phyloP scores from a whole-genome alignment of 176 grass and related monocot genomes.

The Pontederia paniculata region DNA sequence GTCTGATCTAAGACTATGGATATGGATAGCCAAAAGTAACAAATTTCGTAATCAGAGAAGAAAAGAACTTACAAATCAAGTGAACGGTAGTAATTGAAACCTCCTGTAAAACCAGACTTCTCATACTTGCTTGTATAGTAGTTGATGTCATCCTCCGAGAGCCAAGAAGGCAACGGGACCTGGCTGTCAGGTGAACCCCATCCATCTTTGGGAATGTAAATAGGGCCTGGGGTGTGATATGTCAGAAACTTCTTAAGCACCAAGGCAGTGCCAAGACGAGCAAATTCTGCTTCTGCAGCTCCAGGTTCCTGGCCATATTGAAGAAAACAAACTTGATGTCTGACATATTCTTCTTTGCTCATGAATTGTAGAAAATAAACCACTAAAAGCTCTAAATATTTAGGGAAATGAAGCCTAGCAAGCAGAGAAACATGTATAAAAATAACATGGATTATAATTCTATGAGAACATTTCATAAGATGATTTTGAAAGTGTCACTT shows the following conservation, averaged over 20 bases:
- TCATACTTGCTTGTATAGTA: constrained; percentile 19
- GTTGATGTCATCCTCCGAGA: constrained; percentile 18
- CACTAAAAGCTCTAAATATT: too few species aligned
- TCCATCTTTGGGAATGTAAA: constrained; percentile 3
- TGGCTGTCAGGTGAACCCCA: background rate
- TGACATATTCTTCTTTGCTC: background rate
- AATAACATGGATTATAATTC: too few species aligned
- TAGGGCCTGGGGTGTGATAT: constrained; percentile 3
- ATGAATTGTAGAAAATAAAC: too few species aligned
- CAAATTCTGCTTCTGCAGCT: constrained; percentile 11
- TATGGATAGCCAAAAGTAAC: too few species aligned
- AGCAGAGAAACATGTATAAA: too few species aligned
- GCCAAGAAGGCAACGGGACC: constrained; percentile 15
- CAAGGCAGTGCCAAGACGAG: constrained; percentile 1
- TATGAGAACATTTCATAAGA: too few species aligned
- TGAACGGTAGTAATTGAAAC: constrained; percentile 17
- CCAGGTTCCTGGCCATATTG: constrained; percentile 19
- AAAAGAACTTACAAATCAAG: constrained; percentile 10
- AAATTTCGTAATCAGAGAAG: too few species aligned
- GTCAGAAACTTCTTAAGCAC: constrained; percentile 10
- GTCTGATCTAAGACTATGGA: too few species aligned
- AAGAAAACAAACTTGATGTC: background rate
- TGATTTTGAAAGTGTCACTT: too few species aligned
- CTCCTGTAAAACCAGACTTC: constrained; percentile 19
- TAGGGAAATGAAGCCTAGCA: too few species aligned